A percentile compares a stretch with the other conserved stretches of the same genome.
Evolutionary conservation across 1,284 basidiomycete genomes (phyloP).

Genomic region (Ceratobasidium sp.): DNA sequence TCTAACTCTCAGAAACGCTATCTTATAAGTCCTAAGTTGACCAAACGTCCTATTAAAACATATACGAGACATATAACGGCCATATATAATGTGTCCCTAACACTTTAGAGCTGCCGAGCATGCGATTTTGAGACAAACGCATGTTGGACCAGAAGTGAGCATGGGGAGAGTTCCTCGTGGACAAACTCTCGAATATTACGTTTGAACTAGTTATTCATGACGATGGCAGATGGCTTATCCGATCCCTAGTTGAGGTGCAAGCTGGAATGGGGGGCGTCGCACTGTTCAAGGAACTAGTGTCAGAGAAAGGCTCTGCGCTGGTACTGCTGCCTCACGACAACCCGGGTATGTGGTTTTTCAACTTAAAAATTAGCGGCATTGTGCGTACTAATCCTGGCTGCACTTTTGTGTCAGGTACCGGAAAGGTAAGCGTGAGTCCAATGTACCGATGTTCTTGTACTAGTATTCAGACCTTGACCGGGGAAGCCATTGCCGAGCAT

Average conservation of each 20-base stretch:
- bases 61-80: no score
- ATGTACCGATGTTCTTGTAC: background rate
- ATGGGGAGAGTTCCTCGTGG: background rate
- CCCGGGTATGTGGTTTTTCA: background rate
- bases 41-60: no score
- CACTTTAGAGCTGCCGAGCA: no score
- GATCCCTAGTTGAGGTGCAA: background rate
- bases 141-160: no score
- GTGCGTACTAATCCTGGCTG: background rate
- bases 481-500: background rate
- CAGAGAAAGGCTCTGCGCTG: background rate
- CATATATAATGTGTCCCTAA: no score
- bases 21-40: no score
- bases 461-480: background rate
- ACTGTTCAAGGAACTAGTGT: background rate
- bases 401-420: background rate
- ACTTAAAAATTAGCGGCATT: no score
- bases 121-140: no score
- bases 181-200: background rate
- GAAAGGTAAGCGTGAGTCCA: background rate
- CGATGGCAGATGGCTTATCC: background rate
- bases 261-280: background rate
- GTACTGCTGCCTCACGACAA: background rate
- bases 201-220: background rate
- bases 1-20: no score